phyloP scores from a whole-genome alignment of 352 stramenopile species.

The Pythium rhizo-oryzae region DNA sequence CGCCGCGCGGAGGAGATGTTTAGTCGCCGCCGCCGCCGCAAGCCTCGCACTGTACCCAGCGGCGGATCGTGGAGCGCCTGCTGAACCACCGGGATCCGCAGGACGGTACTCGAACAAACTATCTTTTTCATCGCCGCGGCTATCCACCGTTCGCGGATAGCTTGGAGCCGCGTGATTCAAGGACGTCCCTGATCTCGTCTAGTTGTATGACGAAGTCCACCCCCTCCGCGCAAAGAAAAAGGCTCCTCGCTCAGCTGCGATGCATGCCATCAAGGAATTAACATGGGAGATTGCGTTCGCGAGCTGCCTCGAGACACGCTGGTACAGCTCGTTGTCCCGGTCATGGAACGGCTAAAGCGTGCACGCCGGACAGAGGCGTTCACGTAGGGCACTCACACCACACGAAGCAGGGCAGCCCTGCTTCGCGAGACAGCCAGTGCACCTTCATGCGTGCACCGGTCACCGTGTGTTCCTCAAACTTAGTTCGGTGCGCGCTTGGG shows the following conservation, averaged over 20 bases:
- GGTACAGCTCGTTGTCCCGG: background rate
- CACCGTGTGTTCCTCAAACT: background rate
- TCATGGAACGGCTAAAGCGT: no score
- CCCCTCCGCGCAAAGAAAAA: background rate
- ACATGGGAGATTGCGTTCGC: background rate
- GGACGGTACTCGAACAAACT: background rate
- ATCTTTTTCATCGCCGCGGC: slow-evolving; percentile 18
- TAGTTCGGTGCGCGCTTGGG: background rate
- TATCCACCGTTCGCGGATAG: slow-evolving; percentile 5
- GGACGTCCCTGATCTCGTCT: slow-evolving; percentile 15
- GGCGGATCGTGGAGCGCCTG: slow-evolving; percentile 12
- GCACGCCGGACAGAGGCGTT: no score
- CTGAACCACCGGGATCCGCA: slow-evolving; percentile 1
- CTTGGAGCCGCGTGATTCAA: slow-evolving; percentile 7
- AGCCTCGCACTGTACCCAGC: background rate
- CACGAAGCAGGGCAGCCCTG: background rate
- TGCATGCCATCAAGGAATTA: background rate
- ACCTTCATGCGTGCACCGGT: background rate
- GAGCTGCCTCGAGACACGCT: background rate
- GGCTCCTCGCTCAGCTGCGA: background rate
- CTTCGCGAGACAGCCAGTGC: background rate
- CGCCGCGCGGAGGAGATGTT: background rate
- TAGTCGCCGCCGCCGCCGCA: slow-evolving; percentile 2
- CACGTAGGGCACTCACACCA: background rate
- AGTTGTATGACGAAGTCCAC: slow-evolving; percentile 2